Conservation (phyloP, 176 grass and related monocot genomes). For the Poa annua region DNA sequence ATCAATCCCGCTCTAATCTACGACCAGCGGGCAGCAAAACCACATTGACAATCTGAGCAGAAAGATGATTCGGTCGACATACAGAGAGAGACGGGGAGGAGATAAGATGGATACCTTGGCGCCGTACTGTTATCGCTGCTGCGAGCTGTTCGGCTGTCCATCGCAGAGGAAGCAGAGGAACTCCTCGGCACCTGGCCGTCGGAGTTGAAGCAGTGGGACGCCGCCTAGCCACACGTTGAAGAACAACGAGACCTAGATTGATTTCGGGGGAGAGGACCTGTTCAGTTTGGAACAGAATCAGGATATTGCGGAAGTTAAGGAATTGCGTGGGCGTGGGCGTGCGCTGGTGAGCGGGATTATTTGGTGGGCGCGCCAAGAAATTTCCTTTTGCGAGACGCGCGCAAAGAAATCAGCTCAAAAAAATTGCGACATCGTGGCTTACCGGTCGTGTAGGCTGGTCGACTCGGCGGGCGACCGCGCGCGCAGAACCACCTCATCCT, state of each 20-base stretch:
- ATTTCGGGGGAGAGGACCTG: not conserved
- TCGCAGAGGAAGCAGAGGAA: not conserved
- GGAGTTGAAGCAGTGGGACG: not conserved
- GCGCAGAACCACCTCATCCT: too few species aligned
- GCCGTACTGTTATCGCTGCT: not conserved
- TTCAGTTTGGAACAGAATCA: not conserved
- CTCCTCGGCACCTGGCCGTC: not conserved
- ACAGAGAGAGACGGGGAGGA: too few species aligned
- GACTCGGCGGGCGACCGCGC: too few species aligned
- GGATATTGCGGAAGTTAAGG: not conserved
- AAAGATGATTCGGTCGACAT: too few species aligned
- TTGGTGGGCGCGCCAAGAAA: not conserved
- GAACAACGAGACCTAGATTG: not conserved
- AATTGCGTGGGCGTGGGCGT: not conserved
- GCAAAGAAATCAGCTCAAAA: too few species aligned
- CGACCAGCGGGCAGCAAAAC: too few species aligned
- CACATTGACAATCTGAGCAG: too few species aligned
- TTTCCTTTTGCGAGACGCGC: too few species aligned
- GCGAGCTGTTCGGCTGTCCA: not conserved
- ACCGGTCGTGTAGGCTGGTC: too few species aligned
- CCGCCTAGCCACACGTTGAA: not conserved
- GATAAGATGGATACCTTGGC: not conserved
- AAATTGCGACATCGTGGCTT: too few species aligned
- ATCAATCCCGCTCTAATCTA: too few species aligned
- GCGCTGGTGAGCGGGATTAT: not conserved